phyloP scores from a whole-genome alignment of 176 grass and related monocot species.

The Hordeum vulgare region DNA sequence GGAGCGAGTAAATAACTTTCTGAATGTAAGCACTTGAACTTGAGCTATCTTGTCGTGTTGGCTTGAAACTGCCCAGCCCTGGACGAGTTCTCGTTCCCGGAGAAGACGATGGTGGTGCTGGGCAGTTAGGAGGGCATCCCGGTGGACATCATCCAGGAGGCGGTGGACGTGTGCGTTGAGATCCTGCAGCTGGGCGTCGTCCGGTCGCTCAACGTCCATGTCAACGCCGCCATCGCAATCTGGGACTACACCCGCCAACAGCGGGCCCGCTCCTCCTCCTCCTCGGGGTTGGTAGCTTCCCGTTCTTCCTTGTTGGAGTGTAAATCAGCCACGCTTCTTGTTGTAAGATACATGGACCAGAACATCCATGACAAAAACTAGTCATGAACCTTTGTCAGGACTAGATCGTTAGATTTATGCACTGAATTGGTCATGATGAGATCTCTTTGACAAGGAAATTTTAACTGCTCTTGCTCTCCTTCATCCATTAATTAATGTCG shows the following conservation, averaged over 20 bases:
- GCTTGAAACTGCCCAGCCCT: too few relatives aligned
- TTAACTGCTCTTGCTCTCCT: too few relatives aligned
- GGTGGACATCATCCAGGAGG: constrained; percentile 73
- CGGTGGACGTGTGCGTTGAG: constrained; percentile 77
- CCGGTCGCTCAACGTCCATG: constrained; percentile 88
- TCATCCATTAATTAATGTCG: too few relatives aligned
- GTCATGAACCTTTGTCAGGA: too few relatives aligned
- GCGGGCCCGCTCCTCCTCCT: not conserved
- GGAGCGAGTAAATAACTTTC: too few relatives aligned
- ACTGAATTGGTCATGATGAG: too few relatives aligned
- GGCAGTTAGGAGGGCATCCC: constrained; percentile 84
- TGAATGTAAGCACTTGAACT: too few relatives aligned
- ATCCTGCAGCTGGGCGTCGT: constrained; percentile 83
- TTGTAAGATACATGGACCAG: too few relatives aligned
- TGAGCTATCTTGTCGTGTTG: too few relatives aligned
- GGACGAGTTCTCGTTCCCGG: not conserved
- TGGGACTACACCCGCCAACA: constrained; percentile 90
- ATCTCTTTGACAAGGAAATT: too few relatives aligned
- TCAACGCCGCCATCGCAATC: constrained; percentile 79
- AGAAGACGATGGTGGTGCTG: constrained; percentile 53
- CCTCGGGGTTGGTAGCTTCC: not conserved
- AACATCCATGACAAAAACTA: too few relatives aligned
- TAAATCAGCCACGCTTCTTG: not conserved
- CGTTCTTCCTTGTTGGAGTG: not conserved
- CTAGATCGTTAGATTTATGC: too few relatives aligned